Evolutionary conservation across 2,329 filamentous ascomycete species (phyloP).

Genomic region (Fusarium neocosmosporiellum): DNA sequence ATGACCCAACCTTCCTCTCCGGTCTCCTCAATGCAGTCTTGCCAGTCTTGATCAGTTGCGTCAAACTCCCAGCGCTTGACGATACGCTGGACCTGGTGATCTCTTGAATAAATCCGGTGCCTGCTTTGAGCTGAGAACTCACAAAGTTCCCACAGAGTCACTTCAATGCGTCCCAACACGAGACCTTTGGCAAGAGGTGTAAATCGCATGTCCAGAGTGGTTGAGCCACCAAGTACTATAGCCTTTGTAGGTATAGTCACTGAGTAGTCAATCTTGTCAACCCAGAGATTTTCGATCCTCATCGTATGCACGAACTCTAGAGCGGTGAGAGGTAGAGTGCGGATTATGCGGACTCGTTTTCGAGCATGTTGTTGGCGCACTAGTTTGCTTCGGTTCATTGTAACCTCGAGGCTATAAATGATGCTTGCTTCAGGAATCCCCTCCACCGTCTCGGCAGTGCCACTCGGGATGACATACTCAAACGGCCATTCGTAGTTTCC

Average conservation of each 20-base stretch:
- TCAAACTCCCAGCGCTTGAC: slow-evolving; percentile 70
- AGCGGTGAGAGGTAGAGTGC: slow-evolving; percentile 78
- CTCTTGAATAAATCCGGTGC: slow-evolving; percentile 59
- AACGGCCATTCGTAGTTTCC: slow-evolving; percentile 90
- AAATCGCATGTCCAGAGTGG: slow-evolving; percentile 85
- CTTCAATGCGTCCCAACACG: slow-evolving; percentile 79
- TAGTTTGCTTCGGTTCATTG: slow-evolving; percentile 85
- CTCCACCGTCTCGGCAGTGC: slow-evolving; percentile 86
- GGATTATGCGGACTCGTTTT: slow-evolving; percentile 80
- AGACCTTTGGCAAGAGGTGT: slow-evolving; percentile 90
- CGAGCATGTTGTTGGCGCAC: slow-evolving; percentile 83
- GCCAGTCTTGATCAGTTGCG: slow-evolving; percentile 69
- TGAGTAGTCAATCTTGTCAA: slow-evolving; percentile 95
- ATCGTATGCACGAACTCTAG: slow-evolving; percentile 85
- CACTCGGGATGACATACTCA: slow-evolving; percentile 74
- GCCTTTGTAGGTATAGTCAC: slow-evolving; percentile 93
- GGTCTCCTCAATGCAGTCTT: slow-evolving; percentile 73
- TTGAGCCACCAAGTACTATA: slow-evolving; percentile 87
- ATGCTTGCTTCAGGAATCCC: slow-evolving; percentile 87
- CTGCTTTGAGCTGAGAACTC: slow-evolving; percentile 68
- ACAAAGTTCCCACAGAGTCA: slow-evolving; percentile 81
- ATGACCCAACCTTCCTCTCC: slow-evolving; percentile 73
- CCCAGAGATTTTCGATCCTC: slow-evolving; percentile 96
- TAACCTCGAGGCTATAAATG: slow-evolving; percentile 89
- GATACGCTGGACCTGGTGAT: slow-evolving; percentile 71